A percentile compares a stretch with the other conserved stretches of the same genome.
Conservation (phyloP, 495 filamentous ascomycete species). For the Aspergillus steynii region DNA sequence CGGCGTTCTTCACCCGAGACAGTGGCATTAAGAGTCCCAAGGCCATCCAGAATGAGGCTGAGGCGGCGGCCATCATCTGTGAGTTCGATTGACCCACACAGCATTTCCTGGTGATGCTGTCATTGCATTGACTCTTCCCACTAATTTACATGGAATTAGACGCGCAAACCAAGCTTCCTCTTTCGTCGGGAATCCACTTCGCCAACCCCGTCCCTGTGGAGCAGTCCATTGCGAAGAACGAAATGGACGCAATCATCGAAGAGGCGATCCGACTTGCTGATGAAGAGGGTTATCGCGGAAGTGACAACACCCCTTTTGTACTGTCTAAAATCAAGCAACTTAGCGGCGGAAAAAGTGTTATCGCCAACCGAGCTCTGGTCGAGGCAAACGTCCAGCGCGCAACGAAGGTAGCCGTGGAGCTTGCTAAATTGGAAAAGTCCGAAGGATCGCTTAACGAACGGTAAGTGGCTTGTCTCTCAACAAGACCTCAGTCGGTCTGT, state of each 20-base stretch:
- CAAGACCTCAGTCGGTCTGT: background rate
- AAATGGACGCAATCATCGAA: conserved; percentile 74
- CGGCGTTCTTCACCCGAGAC: conserved; percentile 86
- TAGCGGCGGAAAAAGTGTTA: conserved; percentile 68
- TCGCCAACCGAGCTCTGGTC: conserved; percentile 76
- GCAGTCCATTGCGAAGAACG: conserved; percentile 63
- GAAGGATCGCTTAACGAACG: conserved; percentile 31
- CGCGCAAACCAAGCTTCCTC: conserved; percentile 61
- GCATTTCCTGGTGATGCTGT: background rate
- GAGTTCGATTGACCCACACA: conserved; percentile 29
- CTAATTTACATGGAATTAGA: conserved; percentile 40
- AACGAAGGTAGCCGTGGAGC: conserved; percentile 74
- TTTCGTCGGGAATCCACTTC: conserved; percentile 76
- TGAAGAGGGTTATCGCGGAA: conserved; percentile 67
- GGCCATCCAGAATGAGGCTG: conserved; percentile 67
- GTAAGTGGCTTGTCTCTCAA: conserved; percentile 34
- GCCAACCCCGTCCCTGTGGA: conserved; percentile 83
- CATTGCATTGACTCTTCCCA: background rate
- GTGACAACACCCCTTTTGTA: conserved; percentile 86
- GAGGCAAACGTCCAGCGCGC: conserved; percentile 78
- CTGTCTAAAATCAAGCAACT: conserved; percentile 78
- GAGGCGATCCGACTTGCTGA: conserved; percentile 73
- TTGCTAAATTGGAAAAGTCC: conserved; percentile 60
- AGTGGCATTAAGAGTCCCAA: conserved; percentile 79
- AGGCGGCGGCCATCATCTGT: conserved; percentile 87